Percentiles rank a stretch among this genome's conserved stretches.
Conservation (phyloP, 148 eudicot genomes). For the Camellia sinensis region DNA sequence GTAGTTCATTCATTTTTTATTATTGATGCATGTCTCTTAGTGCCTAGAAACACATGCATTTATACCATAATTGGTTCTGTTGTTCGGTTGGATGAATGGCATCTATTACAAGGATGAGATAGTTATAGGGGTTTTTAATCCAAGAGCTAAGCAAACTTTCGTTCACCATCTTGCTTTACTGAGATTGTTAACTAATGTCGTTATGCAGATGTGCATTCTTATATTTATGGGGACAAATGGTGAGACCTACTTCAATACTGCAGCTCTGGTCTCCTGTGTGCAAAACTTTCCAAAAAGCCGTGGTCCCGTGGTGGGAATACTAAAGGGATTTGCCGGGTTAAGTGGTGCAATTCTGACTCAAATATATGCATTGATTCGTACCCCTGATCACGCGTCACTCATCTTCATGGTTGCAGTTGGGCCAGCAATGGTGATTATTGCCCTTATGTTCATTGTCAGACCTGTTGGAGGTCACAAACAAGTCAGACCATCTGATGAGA, state of each 20-base stretch:
- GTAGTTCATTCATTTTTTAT: neutral
- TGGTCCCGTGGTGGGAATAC: constrained; percentile 55
- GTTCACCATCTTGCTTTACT: neutral
- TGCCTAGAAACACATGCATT: neutral
- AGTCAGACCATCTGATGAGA: too few relatives aligned
- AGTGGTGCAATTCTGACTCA: constrained; percentile 52
- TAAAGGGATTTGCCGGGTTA: constrained; percentile 58
- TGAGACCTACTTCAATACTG: constrained; percentile 53
- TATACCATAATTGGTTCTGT: neutral
- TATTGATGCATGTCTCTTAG: neutral
- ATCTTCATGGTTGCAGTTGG: constrained; percentile 46
- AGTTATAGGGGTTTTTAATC: neutral
- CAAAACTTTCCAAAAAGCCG: constrained; percentile 60
- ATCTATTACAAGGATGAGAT: neutral
- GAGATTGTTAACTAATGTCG: too few relatives aligned
- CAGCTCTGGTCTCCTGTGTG: constrained; percentile 53
- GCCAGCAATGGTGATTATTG: constrained; percentile 36
- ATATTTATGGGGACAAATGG: constrained; percentile 60
- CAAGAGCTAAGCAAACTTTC: neutral
- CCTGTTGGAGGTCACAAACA: too few relatives aligned
- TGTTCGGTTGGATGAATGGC: neutral
- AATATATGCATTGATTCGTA: constrained; percentile 35
- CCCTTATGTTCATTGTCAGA: constrained; percentile 50
- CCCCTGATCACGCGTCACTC: constrained; percentile 29
- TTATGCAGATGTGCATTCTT: too few relatives aligned